Conservation (phyloP, 2,329 filamentous ascomycete genomes). For the Magnaporthiopsis poae region DNA sequence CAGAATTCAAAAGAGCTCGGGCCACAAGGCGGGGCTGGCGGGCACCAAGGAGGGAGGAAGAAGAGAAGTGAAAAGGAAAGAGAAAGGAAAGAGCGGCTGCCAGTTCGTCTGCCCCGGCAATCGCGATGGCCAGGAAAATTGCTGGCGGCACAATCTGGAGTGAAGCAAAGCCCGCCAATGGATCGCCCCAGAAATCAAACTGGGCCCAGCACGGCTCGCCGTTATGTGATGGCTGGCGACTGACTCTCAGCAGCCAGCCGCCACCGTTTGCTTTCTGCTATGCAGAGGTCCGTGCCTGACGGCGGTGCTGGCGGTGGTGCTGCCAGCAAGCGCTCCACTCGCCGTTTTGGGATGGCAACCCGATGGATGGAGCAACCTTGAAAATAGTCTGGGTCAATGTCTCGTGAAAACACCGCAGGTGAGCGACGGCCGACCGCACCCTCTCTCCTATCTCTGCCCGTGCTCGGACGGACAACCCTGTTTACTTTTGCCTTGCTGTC, state of each 20-base stretch:
- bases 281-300: not conserved
- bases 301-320: not conserved
- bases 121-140: not conserved
- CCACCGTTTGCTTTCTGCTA: not conserved
- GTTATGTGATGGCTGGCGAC: not conserved
- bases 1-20: constrained; percentile 5
- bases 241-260: not conserved
- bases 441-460: not conserved
- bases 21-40: not conserved
- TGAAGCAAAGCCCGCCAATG: not conserved
- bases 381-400: not conserved
- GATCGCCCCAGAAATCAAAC: not conserved
- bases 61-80: not conserved
- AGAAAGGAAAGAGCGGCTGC: not conserved
- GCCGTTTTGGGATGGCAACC: not conserved
- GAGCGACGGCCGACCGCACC: not conserved
- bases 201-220: not conserved
- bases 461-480: not conserved
- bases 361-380: too few species aligned
- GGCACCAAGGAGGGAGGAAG: not conserved
- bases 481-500: not conserved
- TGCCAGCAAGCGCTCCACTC: too few species aligned
- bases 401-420: not conserved
- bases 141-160: not conserved
- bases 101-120: not conserved